Base-by-base conservation (phyloP, 441 rosid genomes). In the Mallotus japonicus region DNA sequence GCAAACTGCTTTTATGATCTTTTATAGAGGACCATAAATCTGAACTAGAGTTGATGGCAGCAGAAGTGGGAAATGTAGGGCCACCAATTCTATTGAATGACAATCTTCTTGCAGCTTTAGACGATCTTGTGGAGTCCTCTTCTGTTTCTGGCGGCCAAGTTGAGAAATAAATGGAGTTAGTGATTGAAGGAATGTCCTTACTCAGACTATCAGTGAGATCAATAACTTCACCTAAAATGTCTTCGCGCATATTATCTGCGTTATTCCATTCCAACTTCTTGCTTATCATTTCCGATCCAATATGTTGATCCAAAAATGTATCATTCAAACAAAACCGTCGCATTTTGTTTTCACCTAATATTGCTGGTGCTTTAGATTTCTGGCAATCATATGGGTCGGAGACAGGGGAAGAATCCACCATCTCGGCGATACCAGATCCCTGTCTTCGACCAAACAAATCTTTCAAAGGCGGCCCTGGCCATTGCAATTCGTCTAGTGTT, bases 211-310 rank as follows among this genome's bases (percentile, higher is more conserved):
- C 79, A 49, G 77, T 76, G 71, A 80, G 75, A 81, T 88, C 80
- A 62, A 89, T 77, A 72, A 86, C 89, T 82, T 90, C 97, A 77
- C 90, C 89, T 58, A 62, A 76, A 71, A 78, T 76, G 72, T 85
- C 89, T 75, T 81, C 79, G 24, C 69, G 73, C 78, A 73, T 79
- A 57, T 73, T 78, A 54, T 81, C 71, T 59, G 73, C 57, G 46
- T 77, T 82, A 47, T 47, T 76, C 78, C 86, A 74, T 71, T 83
- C 75, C 8, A 76, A 56, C 68, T 70, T 69, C 76, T 51, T 78
- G 65, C 54, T 77, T 49, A 72, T 78, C 68, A 60, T 70, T 61
- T 86, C 85, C 37, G 69, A 62, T 79, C 85, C 79, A 72, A 59
- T 79, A 17, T 76, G 77, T 75, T 81, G 81, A 77, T 61, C 74